Evolutionary conservation across 495 filamentous ascomycete species (phyloP), one percentile per base, ranked within the genome.

Genomic region (Talaromyces borbonicus): DNA sequence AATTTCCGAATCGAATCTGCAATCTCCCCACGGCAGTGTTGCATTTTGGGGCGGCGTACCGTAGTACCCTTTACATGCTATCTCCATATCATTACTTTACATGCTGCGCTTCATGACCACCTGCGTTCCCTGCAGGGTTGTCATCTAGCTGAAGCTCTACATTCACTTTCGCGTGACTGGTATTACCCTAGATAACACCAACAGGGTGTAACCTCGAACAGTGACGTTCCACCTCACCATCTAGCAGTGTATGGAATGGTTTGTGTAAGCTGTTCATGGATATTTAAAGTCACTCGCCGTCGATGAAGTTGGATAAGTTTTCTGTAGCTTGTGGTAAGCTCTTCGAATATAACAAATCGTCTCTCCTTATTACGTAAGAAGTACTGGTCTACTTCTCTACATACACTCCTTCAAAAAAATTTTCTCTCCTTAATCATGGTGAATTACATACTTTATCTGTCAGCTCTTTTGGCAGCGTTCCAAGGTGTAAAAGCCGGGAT

Each of bases 401-500:
- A 25, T 41, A 41, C 38, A 26, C 16, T 41, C 38, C 22, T 26
- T 41, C 36, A 33, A 14, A 31, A 24, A 33, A 14, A 31, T 20
- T 35, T 35, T n/a, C n/a, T n/a, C n/a, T 46, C 43, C 31, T 46
- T 46, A 20, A 46, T 25, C 2, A 46, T 46, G 43, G 19, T 24
- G 30, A 46, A 46, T n/a, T 24, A 19, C 43, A 15, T 46, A 35
- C 8, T 46, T n/a, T 46, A 46, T 15, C 4, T 20, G 15, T 40
- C 37, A 9, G 46, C 46, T 39, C 30, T 48, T n/a, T 15, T 48
- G 9, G 27, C 37, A 22, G 24, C 22, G 11, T 35, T 41, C 8
- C 5, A 23, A n/a, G 57, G 55, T 44, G 64, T 55, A 6, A 55
- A 68, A 46, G 67, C 65, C 8, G 61, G 58, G 43, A 56, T 79